Conservation (phyloP, 1,284 basidiomycete genomes). For the Ustilago esculenta region DNA sequence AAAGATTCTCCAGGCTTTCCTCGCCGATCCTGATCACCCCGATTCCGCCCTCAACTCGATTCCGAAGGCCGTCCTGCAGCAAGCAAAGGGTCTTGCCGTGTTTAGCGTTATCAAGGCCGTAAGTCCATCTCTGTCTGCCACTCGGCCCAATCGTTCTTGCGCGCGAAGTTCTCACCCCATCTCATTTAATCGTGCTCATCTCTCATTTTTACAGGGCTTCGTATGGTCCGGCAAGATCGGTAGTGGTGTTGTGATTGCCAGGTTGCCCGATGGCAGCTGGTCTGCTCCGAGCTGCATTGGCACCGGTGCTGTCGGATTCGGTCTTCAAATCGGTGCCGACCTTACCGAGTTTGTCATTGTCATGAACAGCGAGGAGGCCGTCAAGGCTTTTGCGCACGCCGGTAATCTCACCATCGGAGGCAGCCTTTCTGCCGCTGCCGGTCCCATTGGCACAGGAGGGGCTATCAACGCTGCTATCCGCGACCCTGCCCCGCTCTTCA, state of each 20-base stretch:
- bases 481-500: conserved; percentile 96
- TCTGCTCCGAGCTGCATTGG: conserved; percentile 96
- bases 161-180: neutral
- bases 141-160: no score
- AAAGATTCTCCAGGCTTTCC: conserved; percentile 86
- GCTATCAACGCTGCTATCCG: conserved; percentile 86
- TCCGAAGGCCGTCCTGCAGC: conserved; percentile 89
- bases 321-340: conserved; percentile 82
- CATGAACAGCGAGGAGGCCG: conserved; percentile 94
- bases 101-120: conserved; percentile 83
- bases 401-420: conserved; percentile 95
- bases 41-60: conserved; percentile 92
- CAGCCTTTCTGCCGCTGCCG: conserved; percentile 61
- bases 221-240: conserved; percentile 96
- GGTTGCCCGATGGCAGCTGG: conserved; percentile 95
- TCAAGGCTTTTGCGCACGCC: conserved; percentile 90
- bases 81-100: conserved; percentile 84
- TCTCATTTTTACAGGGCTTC: conserved; percentile 73
- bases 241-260: conserved; percentile 90
- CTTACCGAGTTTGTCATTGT: conserved; percentile 78
- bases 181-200: no score
- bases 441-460: conserved; percentile 91
- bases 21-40: conserved; percentile 88
- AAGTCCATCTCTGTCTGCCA: no score
- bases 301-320: conserved; percentile 89